Conservation (phyloP, 495 filamentous ascomycete species). For the Amniculicola lignicola region DNA sequence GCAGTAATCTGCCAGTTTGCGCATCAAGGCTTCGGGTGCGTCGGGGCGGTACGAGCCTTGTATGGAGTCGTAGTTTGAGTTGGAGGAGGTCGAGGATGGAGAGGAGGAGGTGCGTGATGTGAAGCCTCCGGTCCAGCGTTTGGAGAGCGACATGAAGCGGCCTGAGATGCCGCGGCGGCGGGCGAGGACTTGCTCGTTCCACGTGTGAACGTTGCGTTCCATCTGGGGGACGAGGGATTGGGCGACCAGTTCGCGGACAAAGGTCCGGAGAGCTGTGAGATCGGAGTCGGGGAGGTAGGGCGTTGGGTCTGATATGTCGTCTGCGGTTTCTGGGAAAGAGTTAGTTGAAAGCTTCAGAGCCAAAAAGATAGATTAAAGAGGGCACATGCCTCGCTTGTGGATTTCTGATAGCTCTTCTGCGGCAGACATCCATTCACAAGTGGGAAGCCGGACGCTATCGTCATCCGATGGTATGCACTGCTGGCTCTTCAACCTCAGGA, state of each 20-base stretch:
- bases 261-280: slow-evolving; percentile 75
- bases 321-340: slow-evolving; percentile 35
- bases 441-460: slow-evolving; percentile 76
- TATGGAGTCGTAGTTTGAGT: slow-evolving; percentile 69
- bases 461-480: slow-evolving; percentile 89
- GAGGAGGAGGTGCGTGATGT: slow-evolving; percentile 48
- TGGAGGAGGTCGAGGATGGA: slow-evolving; percentile 44
- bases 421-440: slow-evolving; percentile 84
- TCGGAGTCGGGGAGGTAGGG: slow-evolving; percentile 90
- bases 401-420: slow-evolving; percentile 76
- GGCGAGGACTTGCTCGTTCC: slow-evolving; percentile 98
- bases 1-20: slow-evolving; percentile 89
- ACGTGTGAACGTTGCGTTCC: slow-evolving; percentile 83
- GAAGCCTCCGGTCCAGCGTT: slow-evolving; percentile 79
- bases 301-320: slow-evolving; percentile 66
- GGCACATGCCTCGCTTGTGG: slow-evolving; percentile 57
- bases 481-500: slow-evolving; percentile 77
- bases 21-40: slow-evolving; percentile 80
- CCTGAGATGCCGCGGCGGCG: slow-evolving; percentile 80
- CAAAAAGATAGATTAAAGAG: slow-evolving; percentile 10
- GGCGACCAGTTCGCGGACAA: slow-evolving; percentile 87
- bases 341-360: slow-evolving; percentile 12
- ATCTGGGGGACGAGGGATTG: slow-evolving; percentile 92
- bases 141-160: slow-evolving; percentile 86
- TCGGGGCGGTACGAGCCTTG: slow-evolving; percentile 82